These are phyloP conservation scores for Tetrahymena thermophila DNA, from an alignment of 73 alveolate species.

Conservation along the genomic window DNA sequence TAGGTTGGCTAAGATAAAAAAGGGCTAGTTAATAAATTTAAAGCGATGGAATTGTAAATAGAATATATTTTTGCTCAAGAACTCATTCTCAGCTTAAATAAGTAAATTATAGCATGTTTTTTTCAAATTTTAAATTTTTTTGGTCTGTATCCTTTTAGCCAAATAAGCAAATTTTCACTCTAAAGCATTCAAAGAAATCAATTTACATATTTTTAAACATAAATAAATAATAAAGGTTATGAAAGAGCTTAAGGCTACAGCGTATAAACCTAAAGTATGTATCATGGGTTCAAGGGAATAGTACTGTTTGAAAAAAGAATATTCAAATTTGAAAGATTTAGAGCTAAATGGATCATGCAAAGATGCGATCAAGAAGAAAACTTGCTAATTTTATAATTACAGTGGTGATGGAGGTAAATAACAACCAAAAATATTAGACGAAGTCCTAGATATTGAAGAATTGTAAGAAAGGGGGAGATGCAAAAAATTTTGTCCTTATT, in stretches of 20 bases:
- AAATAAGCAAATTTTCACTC: neutral
- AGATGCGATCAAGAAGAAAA: neutral
- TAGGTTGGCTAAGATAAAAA: conserved; percentile 52
- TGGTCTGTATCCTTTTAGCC: neutral
- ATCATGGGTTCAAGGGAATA: conserved; percentile 73
- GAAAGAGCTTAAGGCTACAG: conserved; percentile 66
- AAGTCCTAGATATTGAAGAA: conserved; percentile 87
- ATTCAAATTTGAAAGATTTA: conserved; percentile 19
- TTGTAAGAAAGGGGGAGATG: conserved; percentile 55
- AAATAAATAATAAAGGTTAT: conserved; percentile 37
- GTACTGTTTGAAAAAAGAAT: conserved; percentile 57
- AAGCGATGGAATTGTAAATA: conserved; percentile 2
- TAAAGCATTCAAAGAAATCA: too few relatives aligned
- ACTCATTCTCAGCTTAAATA: conserved; percentile 73
- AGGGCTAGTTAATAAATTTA: conserved; percentile 8
- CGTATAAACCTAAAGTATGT: conserved; percentile 57
- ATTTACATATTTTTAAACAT: neutral
- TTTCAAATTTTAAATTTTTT: too few relatives aligned
- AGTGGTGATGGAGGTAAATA: neutral
- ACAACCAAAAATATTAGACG: conserved; percentile 2
- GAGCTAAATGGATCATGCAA: conserved; percentile 10
- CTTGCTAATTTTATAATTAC: neutral
- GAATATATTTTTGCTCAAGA: conserved; percentile 66
- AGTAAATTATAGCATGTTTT: neutral
- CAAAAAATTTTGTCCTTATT: conserved; percentile 76